Evolutionary conservation across 1,139 yeast species (phyloP).

Genomic region (Kluyveromyces marxianus): DNA sequence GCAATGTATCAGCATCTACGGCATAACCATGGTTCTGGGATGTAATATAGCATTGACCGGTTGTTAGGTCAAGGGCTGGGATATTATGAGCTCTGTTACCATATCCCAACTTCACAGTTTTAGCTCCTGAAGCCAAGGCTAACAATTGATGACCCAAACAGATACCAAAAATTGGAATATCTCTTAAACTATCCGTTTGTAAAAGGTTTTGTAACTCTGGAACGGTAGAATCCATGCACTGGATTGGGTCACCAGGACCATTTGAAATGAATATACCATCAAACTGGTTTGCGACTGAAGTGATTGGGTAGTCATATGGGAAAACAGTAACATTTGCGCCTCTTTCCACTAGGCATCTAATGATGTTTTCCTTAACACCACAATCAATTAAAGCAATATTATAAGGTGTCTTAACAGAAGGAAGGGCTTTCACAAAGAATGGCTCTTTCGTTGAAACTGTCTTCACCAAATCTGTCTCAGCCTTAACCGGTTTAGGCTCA

Average conservation of each 20-base stretch:
- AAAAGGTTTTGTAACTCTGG: slow-evolving; percentile 67
- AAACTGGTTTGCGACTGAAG: slow-evolving; percentile 82
- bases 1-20: slow-evolving; percentile 74
- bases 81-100: slow-evolving; percentile 99
- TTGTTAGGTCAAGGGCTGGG: slow-evolving; percentile 82
- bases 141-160: slow-evolving; percentile 95
- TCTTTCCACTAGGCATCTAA: slow-evolving; percentile 86
- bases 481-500: slow-evolving; percentile 54
- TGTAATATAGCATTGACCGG: slow-evolving; percentile 93
- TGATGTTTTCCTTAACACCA: slow-evolving; percentile 95
- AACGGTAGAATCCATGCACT: slow-evolving; percentile 84
- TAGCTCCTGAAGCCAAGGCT: slow-evolving; percentile 91
- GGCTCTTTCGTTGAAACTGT: slow-evolving; percentile 95
- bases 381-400: slow-evolving; percentile 94
- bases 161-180: slow-evolving; percentile 91
- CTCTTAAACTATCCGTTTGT: slow-evolving; percentile 40
- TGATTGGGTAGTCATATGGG: slow-evolving; percentile 92
- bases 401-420: slow-evolving; percentile 37
- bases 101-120: slow-evolving; percentile 84
- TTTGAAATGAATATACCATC: slow-evolving; percentile 93
- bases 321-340: slow-evolving; percentile 95
- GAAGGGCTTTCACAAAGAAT: slow-evolving; percentile 62
- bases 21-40: slow-evolving; percentile 99
- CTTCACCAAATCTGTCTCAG: slow-evolving; percentile 92
- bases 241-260: slow-evolving; percentile 99